Base-by-base conservation (phyloP, 2,329 filamentous ascomycete genomes). In the Fusarium anguioides region DNA sequence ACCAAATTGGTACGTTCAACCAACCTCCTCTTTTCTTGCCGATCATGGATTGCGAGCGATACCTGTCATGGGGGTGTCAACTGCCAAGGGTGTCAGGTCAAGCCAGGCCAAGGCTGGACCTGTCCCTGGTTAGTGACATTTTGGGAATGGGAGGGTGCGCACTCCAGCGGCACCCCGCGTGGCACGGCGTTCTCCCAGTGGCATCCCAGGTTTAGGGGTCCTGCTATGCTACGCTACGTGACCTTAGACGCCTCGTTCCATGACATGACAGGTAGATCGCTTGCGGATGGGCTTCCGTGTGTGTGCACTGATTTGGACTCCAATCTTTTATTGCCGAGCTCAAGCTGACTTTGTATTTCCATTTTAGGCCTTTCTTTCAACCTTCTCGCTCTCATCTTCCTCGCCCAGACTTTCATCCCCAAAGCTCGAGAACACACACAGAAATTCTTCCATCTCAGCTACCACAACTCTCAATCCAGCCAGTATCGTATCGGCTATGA, bases 391-490 rank as follows among this genome's bases (percentile, higher is more conserved):
- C 89, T 96, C 68, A 88, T 97, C 68, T 88, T 91, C 77, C 88
- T 97, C 68, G 89, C 92, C 55, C 93, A 97, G 81, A 82, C 89
- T 72, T 89, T 91, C 75, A 93, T 97, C 76, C 94, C 95, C 49
- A 90, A 90, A 73, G 88, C 94, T 46, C 88, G 93, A 68, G 82
- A 86, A 51, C 89, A 91, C 74, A 97, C 94, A n/a, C 85, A 86
- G 74, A 96, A 94, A 72, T 97, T 97, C 83, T 94, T 97, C 81
- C 86, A 88, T 56, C 86, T 97, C 59, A 94, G 92, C 58, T 96
- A 98, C 82, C 89, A 90, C 79, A 92, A 95, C 75, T 80, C 87
- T 1, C 75, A 82, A 9, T 88, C 89, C 2, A 89, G 87, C 41
- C 80, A 86, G 62, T 98, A 97, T 78, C 87, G 87, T 44, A 86